Percentiles rank a stretch among this genome's conserved stretches.
Evolutionary conservation across 2,329 filamentous ascomycete species (phyloP).

Genomic region (Simplicillium aogashimaense): DNA sequence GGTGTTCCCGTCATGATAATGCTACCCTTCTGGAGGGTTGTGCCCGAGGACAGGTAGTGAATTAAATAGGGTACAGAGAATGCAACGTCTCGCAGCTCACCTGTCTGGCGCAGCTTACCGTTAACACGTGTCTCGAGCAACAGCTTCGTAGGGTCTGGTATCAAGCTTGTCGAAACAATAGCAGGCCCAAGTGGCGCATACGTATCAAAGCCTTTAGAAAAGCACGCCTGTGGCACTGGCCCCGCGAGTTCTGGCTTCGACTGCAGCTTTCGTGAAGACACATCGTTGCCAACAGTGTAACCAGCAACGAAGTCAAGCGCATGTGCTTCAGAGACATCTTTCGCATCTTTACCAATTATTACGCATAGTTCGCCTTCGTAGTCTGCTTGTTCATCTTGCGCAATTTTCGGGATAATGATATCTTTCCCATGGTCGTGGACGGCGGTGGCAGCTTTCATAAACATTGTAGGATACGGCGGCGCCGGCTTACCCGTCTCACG

Average conservation of each 20-base stretch:
- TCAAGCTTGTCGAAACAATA: neutral
- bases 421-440: constrained; percentile 22
- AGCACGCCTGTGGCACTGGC: constrained; percentile 45
- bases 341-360: constrained; percentile 37
- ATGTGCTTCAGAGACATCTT: constrained; percentile 1
- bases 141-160: too few relatives aligned
- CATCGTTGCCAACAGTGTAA: constrained; percentile 45
- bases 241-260: constrained; percentile 37
- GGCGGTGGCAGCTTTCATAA: constrained; percentile 36
- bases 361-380: constrained; percentile 38
- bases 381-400: constrained; percentile 36
- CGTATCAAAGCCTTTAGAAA: constrained; percentile 46
- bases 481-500: constrained; percentile 38
- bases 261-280: constrained; percentile 42
- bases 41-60: constrained; percentile 48
- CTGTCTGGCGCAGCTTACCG: too few relatives aligned
- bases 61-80: constrained; percentile 50
- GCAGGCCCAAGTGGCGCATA: constrained; percentile 42
- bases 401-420: constrained; percentile 36
- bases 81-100: neutral
- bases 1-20: constrained; percentile 59
- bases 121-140: too few relatives aligned
- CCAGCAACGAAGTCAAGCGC: constrained; percentile 36
- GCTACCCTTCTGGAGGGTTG: constrained; percentile 51
- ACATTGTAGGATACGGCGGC: constrained; percentile 38